A percentile compares a stretch with the other conserved stretches of the same genome.
Conservation (phyloP, 352 stramenopile genomes). For the Halophytophthora batemanensis region DNA sequence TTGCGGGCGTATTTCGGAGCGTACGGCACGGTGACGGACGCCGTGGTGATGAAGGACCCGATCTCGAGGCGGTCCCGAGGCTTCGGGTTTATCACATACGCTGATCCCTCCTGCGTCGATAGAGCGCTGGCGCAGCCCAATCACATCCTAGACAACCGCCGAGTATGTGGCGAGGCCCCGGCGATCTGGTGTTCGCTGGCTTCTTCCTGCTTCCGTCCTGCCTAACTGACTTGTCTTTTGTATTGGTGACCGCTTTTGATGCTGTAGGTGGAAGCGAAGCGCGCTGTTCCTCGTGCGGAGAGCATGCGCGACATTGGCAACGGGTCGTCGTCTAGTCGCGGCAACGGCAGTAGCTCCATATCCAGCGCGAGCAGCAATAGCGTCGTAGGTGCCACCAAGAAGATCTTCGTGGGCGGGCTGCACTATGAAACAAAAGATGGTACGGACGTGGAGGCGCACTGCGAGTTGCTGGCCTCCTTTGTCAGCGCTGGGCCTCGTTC, state of each 20-base stretch:
- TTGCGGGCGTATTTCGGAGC: constrained; percentile 88
- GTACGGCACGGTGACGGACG: constrained; percentile 88
- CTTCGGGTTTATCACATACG: constrained; percentile 95
- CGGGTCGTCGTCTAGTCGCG: constrained; percentile 42
- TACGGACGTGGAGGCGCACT: constrained; percentile 26
- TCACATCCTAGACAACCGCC: constrained; percentile 88
- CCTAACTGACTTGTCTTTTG: constrained; percentile 11
- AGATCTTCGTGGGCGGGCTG: constrained; percentile 91
- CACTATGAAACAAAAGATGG: constrained; percentile 94
- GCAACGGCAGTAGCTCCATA: constrained; percentile 47
- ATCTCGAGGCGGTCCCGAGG: constrained; percentile 88
- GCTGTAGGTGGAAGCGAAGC: constrained; percentile 88
- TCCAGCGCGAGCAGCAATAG: constrained; percentile 52
- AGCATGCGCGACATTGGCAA: constrained; percentile 67
- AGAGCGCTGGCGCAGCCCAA: constrained; percentile 85
- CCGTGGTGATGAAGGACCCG: constrained; percentile 92
- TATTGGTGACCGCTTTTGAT: constrained; percentile 7
- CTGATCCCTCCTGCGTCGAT: constrained; percentile 84
- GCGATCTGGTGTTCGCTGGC: not conserved
- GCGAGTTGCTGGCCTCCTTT: not conserved
- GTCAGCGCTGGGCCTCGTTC: not conserved
- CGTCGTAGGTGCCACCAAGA: constrained; percentile 79
- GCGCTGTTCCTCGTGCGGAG: constrained; percentile 86
- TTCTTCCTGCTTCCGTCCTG: not conserved
- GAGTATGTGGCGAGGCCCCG: constrained; percentile 39